These are phyloP conservation scores for Favolaschia claudopus DNA, from an alignment of 768 basidiomycete species.

Conservation along the genomic window DNA sequence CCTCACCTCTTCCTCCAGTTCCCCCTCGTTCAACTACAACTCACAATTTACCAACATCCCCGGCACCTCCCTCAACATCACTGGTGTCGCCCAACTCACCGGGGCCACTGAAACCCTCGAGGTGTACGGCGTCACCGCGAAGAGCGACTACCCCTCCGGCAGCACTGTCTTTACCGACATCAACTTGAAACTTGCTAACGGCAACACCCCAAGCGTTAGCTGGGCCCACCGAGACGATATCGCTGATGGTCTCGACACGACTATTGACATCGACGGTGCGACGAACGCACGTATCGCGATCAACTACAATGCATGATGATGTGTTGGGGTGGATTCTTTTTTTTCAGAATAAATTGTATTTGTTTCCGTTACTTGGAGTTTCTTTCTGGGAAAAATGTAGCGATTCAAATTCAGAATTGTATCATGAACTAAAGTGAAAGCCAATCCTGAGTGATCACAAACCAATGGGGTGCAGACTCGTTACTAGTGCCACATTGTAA, in stretches of 20 bases:
- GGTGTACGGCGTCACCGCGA: constrained; percentile 5
- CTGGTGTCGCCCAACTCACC: neutral
- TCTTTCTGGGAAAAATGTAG: too few relatives aligned
- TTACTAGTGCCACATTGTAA: too few relatives aligned
- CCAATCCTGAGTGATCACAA: too few relatives aligned
- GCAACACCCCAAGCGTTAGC: constrained; percentile 2
- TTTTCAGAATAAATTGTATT: too few relatives aligned
- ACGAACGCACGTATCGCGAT: constrained; percentile 20
- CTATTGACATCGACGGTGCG: constrained; percentile 15
- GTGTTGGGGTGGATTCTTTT: too few relatives aligned
- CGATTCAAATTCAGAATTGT: too few relatives aligned
- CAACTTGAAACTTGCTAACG: constrained; percentile 15
- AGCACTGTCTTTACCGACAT: constrained; percentile 18
- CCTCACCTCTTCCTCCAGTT: neutral
- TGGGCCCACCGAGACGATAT: constrained; percentile 9
- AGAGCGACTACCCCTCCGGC: constrained; percentile 13
- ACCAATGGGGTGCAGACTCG: too few relatives aligned
- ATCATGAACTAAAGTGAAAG: too few relatives aligned
- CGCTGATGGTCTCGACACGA: constrained; percentile 16
- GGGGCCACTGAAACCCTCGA: constrained; percentile 18
- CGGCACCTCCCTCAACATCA: neutral
- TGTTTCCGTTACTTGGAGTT: too few relatives aligned
- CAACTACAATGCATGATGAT: too few relatives aligned
- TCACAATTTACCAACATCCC: neutral
- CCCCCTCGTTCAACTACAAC: neutral